Conservation (phyloP, 2,329 filamentous ascomycete genomes). For the Aspergillus sp. region DNA sequence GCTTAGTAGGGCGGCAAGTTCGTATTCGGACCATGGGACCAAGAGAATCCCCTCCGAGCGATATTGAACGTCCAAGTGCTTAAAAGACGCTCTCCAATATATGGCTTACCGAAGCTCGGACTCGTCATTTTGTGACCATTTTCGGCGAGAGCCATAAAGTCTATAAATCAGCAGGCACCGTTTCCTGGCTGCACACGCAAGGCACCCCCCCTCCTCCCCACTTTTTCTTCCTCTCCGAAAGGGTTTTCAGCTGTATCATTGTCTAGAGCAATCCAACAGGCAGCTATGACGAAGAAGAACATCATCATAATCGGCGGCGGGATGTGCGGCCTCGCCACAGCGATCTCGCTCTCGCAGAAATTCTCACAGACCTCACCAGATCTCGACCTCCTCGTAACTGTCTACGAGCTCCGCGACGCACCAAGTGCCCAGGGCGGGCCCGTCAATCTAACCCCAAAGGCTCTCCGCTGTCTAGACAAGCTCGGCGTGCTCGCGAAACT, state of each 20-base stretch:
- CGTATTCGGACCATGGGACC: background rate
- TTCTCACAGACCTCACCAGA: constrained; percentile 27
- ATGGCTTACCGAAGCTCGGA: background rate
- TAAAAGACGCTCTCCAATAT: background rate
- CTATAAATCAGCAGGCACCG: background rate
- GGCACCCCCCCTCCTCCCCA: too few species aligned
- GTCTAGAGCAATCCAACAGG: background rate
- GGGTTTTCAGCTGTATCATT: too few species aligned
- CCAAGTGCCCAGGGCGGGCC: constrained; percentile 41
- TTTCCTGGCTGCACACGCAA: too few species aligned
- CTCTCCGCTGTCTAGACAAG: constrained; percentile 39
- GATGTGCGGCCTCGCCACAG: constrained; percentile 28
- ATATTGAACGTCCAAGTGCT: background rate
- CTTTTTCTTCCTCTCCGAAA: too few species aligned
- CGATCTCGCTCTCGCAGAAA: constrained; percentile 26
- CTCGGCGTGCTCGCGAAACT: constrained; percentile 39
- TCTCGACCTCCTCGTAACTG: constrained; percentile 1
- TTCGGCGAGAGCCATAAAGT: background rate
- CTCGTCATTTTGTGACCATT: background rate
- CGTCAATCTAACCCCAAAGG: constrained; percentile 43
- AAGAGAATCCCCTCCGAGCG: background rate
- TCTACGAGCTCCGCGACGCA: constrained; percentile 35
- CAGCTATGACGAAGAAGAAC: background rate
- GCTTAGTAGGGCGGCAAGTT: background rate
- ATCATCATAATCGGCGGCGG: constrained; percentile 30